Evolutionary conservation across 257 asterid genomes (phyloP).

Genomic region (Fraxinus pennsylvanica): DNA sequence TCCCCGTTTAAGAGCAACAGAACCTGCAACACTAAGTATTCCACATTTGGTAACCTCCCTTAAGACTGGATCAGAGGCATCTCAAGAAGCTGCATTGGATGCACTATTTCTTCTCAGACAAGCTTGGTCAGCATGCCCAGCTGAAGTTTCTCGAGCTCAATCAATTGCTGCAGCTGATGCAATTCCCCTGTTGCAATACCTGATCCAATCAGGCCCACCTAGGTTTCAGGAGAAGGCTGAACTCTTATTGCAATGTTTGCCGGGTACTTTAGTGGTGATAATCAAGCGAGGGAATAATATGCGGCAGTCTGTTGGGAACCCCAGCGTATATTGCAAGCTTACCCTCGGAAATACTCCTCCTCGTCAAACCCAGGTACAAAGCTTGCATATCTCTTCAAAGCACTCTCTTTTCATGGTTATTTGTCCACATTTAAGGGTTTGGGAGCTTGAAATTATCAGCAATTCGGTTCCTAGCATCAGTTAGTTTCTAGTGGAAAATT

Average conservation of each 20-base stretch:
- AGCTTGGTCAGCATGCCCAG: constrained; percentile 99
- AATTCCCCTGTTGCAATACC: constrained; percentile 82
- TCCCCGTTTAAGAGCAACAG: constrained; percentile 92
- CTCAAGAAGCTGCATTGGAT: constrained; percentile 99
- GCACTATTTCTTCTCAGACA: constrained; percentile 89
- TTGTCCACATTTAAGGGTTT: background rate
- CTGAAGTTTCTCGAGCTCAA: constrained; percentile 95
- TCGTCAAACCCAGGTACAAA: constrained; percentile 73
- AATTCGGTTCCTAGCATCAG: no score
- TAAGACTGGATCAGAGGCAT: constrained; percentile 88
- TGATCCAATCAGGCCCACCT: constrained; percentile 97
- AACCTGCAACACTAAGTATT: constrained; percentile 93
- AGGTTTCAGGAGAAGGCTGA: constrained; percentile 96
- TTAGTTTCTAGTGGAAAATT: background rate
- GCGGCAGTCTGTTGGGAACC: constrained; percentile 96
- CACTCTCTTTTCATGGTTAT: background rate
- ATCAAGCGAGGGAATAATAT: constrained; percentile 92
- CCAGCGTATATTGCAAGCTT: constrained; percentile 90
- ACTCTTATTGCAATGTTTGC: constrained; percentile 85
- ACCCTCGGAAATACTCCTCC: constrained; percentile 94
- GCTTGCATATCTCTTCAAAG: background rate
- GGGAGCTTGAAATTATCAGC: background rate
- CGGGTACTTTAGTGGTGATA: constrained; percentile 84
- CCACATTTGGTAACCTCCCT: constrained; percentile 97
- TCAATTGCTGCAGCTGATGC: constrained; percentile 98